These are phyloP conservation scores for Wickerhamiella alocasiicola DNA, from an alignment of 805 yeast species.

Conservation along the genomic window DNA sequence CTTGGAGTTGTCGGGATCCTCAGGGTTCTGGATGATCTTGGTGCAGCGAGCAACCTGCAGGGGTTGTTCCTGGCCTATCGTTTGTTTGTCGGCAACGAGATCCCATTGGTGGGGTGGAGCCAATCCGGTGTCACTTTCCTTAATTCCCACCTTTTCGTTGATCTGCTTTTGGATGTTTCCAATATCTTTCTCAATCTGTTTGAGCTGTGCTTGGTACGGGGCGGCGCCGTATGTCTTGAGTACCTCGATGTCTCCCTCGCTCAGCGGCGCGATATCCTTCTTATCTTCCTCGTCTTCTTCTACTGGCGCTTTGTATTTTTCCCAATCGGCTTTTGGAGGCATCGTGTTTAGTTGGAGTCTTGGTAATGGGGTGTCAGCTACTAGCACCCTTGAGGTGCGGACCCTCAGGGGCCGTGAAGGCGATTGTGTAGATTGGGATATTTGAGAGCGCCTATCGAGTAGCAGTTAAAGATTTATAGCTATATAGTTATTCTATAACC, in stretches of 20 bases:
- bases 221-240: constrained; percentile 96
- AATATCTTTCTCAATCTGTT: constrained; percentile 75
- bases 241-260: constrained; percentile 96
- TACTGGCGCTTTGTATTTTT: constrained; percentile 80
- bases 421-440: too few species aligned
- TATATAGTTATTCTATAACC: too few species aligned
- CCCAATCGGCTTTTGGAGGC: constrained; percentile 99
- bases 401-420: too few species aligned
- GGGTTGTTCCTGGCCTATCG: constrained; percentile 89
- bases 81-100: constrained; percentile 86
- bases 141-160: constrained; percentile 77
- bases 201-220: constrained; percentile 75
- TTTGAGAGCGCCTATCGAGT: too few species aligned
- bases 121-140: constrained; percentile 92
- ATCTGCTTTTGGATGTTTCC: constrained; percentile 74
- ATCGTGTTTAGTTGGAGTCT: constrained; percentile 31
- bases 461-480: too few species aligned
- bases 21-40: constrained; percentile 54
- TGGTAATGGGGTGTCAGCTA: too few species aligned
- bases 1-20: constrained; percentile 65
- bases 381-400: too few species aligned
- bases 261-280: constrained; percentile 69
- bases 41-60: constrained; percentile 98
- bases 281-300: constrained; percentile 50
- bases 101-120: constrained; percentile 98